Evolutionary conservation across 225 moss, liverwort and hornwort species (phyloP).

Genomic region (Rhytidiadelphus loreus): DNA sequence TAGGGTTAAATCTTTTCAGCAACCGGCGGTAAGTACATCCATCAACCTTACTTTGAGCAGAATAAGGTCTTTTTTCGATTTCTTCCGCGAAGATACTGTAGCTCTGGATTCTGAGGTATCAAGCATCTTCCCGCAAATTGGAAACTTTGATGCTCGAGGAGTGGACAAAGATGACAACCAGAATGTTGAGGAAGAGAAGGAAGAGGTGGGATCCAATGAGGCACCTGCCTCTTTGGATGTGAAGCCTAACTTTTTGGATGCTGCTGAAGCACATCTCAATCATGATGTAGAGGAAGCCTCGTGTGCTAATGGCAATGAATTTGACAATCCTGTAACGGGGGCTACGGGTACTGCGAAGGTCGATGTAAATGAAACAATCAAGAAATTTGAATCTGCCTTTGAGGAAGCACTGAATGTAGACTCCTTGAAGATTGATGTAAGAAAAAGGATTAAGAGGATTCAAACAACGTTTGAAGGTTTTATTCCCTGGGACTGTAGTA

Average conservation of each 20-base stretch:
- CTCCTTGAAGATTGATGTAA: conserved; percentile 12
- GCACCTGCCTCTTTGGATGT: neutral
- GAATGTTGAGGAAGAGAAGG: neutral
- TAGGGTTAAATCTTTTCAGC: conserved; percentile 19
- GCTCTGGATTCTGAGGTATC: neutral
- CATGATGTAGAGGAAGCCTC: neutral
- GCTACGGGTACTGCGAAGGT: neutral
- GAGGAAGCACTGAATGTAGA: conserved; percentile 1
- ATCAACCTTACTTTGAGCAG: neutral
- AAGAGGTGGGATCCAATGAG: neutral
- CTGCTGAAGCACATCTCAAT: neutral
- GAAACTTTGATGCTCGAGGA: neutral
- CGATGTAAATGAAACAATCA: conserved; percentile 8
- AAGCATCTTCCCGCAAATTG: neutral
- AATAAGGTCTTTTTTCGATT: conserved; percentile 8
- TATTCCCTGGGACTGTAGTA: conserved; percentile 4
- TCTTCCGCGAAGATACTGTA: neutral
- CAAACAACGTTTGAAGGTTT: conserved; percentile 8
- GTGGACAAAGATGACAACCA: neutral
- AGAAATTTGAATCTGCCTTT: neutral
- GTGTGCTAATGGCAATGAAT: neutral
- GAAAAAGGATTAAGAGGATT: conserved; percentile 9
- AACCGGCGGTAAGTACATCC: conserved; percentile 10
- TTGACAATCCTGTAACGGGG: neutral
- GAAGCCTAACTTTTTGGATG: neutral